phyloP scores from a whole-genome alignment of 805 yeast genomes.

The Jamesozyma hellenica region DNA sequence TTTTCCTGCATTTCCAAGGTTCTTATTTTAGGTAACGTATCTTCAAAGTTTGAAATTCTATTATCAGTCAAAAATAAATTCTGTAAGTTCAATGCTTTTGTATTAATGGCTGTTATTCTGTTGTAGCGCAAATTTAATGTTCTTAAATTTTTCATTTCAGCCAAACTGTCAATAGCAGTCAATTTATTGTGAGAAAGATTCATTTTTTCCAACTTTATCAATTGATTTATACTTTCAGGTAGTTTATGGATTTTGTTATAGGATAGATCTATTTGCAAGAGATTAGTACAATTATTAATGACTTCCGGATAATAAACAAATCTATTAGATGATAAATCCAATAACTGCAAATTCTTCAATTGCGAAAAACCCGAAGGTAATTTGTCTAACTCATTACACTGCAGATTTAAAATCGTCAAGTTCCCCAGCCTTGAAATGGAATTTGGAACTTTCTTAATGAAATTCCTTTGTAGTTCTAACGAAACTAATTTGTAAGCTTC shows the following conservation, averaged over 20 bases:
- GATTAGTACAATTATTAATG: conserved; percentile 46
- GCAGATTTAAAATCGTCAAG: conserved; percentile 51
- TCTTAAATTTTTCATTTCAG: conserved; percentile 45
- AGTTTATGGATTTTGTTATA: conserved; percentile 59
- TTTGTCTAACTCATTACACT: conserved; percentile 59
- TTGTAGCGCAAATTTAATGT: conserved; percentile 74
- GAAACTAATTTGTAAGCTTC: conserved; percentile 58
- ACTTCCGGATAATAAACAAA: conserved; percentile 56
- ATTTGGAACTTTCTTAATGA: conserved; percentile 52
- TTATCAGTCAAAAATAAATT: conserved; percentile 69
- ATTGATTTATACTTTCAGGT: conserved; percentile 51
- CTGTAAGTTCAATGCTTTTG: conserved; percentile 48
- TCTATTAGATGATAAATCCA: conserved; percentile 75
- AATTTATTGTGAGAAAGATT: conserved; percentile 68
- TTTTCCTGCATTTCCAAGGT: conserved; percentile 69
- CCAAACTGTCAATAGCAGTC: conserved; percentile 33
- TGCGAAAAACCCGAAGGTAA: conserved; percentile 55
- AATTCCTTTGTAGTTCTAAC: conserved; percentile 70
- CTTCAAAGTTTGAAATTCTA: conserved; percentile 59
- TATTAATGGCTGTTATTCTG: conserved; percentile 34
- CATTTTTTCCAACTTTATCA: conserved; percentile 55
- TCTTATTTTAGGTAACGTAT: conserved; percentile 51
- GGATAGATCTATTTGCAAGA: conserved; percentile 66
- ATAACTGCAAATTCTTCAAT: conserved; percentile 41
- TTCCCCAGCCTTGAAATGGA: conserved; percentile 44